phyloP scores from a whole-genome alignment of 1,139 yeast genomes.

The Komagataea norvegica region DNA sequence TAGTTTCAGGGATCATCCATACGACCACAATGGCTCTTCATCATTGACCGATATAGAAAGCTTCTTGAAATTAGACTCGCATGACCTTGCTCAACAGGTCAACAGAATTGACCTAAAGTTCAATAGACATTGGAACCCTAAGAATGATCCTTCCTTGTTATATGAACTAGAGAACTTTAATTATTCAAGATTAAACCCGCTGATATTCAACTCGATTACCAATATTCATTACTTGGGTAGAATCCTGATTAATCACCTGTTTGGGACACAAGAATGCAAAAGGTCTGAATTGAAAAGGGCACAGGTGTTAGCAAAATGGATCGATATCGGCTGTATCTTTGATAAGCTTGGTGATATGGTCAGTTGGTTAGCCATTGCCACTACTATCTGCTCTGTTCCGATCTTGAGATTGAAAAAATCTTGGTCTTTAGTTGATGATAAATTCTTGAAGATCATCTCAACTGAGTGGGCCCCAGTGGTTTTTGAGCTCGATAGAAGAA shows the following conservation, averaged over 20 bases:
- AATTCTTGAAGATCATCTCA: constrained; percentile 56
- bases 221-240: constrained; percentile 78
- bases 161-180: constrained; percentile 37
- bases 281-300: constrained; percentile 48
- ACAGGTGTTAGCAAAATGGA: constrained; percentile 73
- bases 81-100: constrained; percentile 50
- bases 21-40: constrained; percentile 22
- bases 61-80: constrained; percentile 44
- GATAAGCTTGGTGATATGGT: constrained; percentile 90
- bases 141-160: constrained; percentile 54
- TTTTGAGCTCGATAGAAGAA: constrained; percentile 79
- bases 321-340: constrained; percentile 71
- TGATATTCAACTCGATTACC: constrained; percentile 61
- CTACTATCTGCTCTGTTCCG: constrained; percentile 79
- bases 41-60: constrained; percentile 29
- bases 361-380: constrained; percentile 89
- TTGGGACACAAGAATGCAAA: constrained; percentile 31
- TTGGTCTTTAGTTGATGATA: constrained; percentile 71
- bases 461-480: constrained; percentile 94
- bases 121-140: constrained; percentile 69
- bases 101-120: constrained; percentile 55
- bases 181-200: constrained; percentile 48
- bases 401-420: constrained; percentile 65
- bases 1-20: constrained; percentile 19
- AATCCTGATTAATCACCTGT: constrained; percentile 65